phyloP scores from a whole-genome alignment of 2,329 filamentous ascomycete genomes.

The Hirsutella minnesotensis region DNA sequence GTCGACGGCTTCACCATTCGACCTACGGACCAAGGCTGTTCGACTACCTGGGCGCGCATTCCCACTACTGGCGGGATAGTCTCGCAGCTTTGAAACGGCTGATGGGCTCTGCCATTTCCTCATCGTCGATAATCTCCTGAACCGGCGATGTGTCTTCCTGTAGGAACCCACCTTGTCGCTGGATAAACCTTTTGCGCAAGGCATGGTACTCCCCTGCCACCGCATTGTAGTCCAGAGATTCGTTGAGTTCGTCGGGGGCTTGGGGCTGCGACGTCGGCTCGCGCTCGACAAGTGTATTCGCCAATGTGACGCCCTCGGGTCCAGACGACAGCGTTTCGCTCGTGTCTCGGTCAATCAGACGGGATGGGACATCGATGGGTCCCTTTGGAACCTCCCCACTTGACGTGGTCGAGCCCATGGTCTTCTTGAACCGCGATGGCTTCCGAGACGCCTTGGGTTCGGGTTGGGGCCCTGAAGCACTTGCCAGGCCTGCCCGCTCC shows the following conservation, averaged over 20 bases:
- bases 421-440: conserved; percentile 41
- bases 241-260: conserved; percentile 56
- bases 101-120: conserved; percentile 49
- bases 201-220: conserved; percentile 75
- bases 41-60: conserved; percentile 8
- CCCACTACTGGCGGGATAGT: conserved; percentile 37
- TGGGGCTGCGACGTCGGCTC: conserved; percentile 19
- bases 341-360: conserved; percentile 24
- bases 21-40: neutral
- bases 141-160: conserved; percentile 56
- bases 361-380: conserved; percentile 30
- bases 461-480: conserved; percentile 11
- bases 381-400: conserved; percentile 20
- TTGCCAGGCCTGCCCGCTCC: conserved; percentile 26
- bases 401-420: conserved; percentile 12
- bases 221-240: conserved; percentile 58
- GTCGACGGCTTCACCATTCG: too few species aligned
- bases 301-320: conserved; percentile 43
- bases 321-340: conserved; percentile 30
- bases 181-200: conserved; percentile 71
- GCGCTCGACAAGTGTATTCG: conserved; percentile 47
- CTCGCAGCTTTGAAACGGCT: conserved; percentile 66
- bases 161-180: conserved; percentile 71
- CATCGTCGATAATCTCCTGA: conserved; percentile 55
- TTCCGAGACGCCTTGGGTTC: conserved; percentile 24